Conservation (phyloP, 2,329 filamentous ascomycete genomes). For the Fusarium anguioides region DNA sequence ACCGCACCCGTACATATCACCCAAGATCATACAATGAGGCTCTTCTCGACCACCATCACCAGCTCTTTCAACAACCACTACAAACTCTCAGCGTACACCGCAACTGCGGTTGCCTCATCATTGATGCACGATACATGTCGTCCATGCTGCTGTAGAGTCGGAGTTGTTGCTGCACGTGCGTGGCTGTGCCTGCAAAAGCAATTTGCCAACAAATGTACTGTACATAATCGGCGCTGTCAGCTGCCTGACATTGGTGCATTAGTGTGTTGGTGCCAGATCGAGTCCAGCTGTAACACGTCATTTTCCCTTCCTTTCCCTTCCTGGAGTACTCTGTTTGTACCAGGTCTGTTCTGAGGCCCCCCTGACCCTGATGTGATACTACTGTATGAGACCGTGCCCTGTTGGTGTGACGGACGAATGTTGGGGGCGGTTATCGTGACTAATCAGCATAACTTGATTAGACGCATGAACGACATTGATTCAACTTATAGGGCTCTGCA, state of each 20-base stretch:
- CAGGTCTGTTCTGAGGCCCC: not conserved
- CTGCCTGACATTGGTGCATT: conserved; percentile 13
- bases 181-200: conserved; percentile 23
- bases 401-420: not conserved
- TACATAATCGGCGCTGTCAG: conserved; percentile 5
- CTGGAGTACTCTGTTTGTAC: not conserved
- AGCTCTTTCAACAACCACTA: not conserved
- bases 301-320: not conserved
- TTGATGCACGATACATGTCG: not conserved
- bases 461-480: not conserved
- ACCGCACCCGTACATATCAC: not conserved
- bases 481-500: not conserved
- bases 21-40: not conserved
- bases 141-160: not conserved
- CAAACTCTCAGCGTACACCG: not conserved
- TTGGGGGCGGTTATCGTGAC: not conserved
- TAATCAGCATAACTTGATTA: not conserved
- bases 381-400: too few relatives aligned
- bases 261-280: not conserved
- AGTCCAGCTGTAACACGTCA: conserved; percentile 9
- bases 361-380: not conserved
- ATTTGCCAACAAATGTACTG: conserved; percentile 3
- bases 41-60: conserved; percentile 2
- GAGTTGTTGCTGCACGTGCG: not conserved
- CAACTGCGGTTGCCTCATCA: conserved; percentile 14